Conservation (phyloP, 345 rosid genomes). For the Euphorbia peplus region DNA sequence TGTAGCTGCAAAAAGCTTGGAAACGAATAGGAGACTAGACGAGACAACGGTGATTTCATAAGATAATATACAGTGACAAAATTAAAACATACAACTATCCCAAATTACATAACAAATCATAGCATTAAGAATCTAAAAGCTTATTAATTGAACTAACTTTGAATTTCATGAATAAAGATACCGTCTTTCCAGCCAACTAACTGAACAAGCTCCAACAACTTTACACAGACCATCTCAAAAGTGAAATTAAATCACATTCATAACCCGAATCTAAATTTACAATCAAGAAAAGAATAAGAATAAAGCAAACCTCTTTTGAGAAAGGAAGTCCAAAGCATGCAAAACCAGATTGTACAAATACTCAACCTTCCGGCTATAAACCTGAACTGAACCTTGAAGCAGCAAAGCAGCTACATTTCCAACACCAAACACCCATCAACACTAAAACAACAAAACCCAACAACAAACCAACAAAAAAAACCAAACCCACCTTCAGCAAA, state of each 20-base stretch:
- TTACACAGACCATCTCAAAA: neutral
- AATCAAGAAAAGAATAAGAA: neutral
- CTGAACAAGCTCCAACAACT: neutral
- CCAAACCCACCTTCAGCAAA: constrained; percentile 82
- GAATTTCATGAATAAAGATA: neutral
- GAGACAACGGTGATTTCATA: neutral
- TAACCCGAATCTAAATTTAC: neutral
- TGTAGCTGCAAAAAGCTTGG: neutral
- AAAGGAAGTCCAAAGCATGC: constrained; percentile 91
- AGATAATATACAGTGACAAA: neutral
- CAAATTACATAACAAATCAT: neutral
- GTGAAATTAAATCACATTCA: neutral
- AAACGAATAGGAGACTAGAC: neutral
- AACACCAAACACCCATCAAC: constrained; percentile 7
- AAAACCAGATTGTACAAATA: constrained; percentile 85
- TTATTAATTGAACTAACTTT: neutral
- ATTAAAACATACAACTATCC: neutral
- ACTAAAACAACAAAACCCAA: constrained; percentile 1
- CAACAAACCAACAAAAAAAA: neutral
- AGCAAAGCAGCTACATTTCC: constrained; percentile 84
- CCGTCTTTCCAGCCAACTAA: neutral
- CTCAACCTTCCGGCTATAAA: constrained; percentile 95
- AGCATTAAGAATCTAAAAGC: neutral
- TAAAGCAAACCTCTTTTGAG: constrained; percentile 59
- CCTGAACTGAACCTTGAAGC: constrained; percentile 97